Evolutionary conservation across 176 grass and related monocot genomes (phyloP), one percentile per base, ranked within the genome.

Genomic region (Oryza meridionalis): DNA sequence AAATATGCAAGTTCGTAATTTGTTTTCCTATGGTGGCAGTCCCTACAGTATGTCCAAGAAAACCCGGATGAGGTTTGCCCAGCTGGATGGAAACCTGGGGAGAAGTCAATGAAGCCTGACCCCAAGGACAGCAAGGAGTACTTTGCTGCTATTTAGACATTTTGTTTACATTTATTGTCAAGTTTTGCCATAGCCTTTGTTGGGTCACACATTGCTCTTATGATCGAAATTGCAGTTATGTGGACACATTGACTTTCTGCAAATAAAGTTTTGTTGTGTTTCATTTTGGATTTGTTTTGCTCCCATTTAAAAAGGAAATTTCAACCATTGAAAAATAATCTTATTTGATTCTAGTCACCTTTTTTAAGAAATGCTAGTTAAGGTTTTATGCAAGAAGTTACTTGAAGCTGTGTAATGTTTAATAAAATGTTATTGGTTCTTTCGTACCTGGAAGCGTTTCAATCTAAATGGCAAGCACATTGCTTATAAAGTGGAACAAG

Each of bases 51-150:
- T 75, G 93, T 98, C 65, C 93, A 98, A 79, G 91, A 98, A 55
- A 99, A 99, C 89, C 96, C 93, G 0, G 96, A 99, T 38, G 96
- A 99, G 85, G 96, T 99, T 25, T 98, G 93, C 81, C 93, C 91
- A 31, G 93, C 93, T 21, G 93, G 93, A 71, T 94, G 93, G 93
- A 99, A 99, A 50, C 89, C 89, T 26, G 89, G 91, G 71, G 93
- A 94, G 11, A 96, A 86, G 69, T 84, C 71, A 5, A 84, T 84
- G 81, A 84, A 75, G 61, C 81, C 81, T 11, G 81, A 84, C 27
- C 81, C 71, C 65, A 84, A 84, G 81, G 72, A 72, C 21, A 84
- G 93, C 88, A 90, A 95, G 88, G 90, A 92, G 45, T 95, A 90
- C 70, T 99, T 96, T 9, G 69, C 89, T 32, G 85, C 96, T 19